A percentile compares a stretch with the other conserved stretches of the same genome.
These are phyloP conservation scores for Oryza glumipatula DNA, from an alignment of 176 grass and related monocot species.

Conservation along the genomic window DNA sequence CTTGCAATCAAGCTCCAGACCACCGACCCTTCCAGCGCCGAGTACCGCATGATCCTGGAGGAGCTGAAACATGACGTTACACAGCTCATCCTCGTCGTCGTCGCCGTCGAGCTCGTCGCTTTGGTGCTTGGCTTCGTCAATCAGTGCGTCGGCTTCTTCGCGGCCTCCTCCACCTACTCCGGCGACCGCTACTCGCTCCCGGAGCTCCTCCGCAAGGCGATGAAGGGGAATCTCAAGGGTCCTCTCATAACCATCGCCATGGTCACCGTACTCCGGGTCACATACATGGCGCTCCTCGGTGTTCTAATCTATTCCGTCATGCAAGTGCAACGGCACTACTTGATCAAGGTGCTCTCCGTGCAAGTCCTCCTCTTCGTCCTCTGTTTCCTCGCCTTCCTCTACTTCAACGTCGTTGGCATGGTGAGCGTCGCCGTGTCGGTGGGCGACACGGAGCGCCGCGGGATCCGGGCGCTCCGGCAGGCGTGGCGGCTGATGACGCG, in stretches of 20 bases:
- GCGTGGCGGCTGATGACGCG: slow-evolving; percentile 42
- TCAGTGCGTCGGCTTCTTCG: slow-evolving; percentile 29
- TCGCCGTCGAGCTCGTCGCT: background rate
- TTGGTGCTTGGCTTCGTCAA: background rate
- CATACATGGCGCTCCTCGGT: background rate
- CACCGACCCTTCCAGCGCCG: slow-evolving; percentile 23
- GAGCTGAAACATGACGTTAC: background rate
- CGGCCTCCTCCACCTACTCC: slow-evolving; percentile 34
- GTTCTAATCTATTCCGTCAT: background rate
- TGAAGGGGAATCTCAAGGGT: slow-evolving; percentile 8
- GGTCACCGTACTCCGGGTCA: background rate
- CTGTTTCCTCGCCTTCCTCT: background rate
- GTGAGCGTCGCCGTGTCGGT: slow-evolving; percentile 36
- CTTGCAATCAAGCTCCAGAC: background rate
- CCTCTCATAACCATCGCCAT: slow-evolving; percentile 34
- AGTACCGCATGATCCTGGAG: slow-evolving; percentile 3
- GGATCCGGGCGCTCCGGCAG: slow-evolving; percentile 19
- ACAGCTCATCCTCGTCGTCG: background rate
- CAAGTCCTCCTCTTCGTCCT: background rate
- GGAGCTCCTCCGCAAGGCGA: slow-evolving; percentile 19
- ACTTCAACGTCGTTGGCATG: background rate
- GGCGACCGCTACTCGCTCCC: slow-evolving; percentile 28
- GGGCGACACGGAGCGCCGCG: slow-evolving; percentile 2
- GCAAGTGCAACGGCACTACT: background rate
- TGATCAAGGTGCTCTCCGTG: background rate